Percentiles rank a stretch among this genome's conserved stretches.
Evolutionary conservation across 805 yeast genomes (phyloP).

Genomic region (Metschnikowia henanensis): DNA sequence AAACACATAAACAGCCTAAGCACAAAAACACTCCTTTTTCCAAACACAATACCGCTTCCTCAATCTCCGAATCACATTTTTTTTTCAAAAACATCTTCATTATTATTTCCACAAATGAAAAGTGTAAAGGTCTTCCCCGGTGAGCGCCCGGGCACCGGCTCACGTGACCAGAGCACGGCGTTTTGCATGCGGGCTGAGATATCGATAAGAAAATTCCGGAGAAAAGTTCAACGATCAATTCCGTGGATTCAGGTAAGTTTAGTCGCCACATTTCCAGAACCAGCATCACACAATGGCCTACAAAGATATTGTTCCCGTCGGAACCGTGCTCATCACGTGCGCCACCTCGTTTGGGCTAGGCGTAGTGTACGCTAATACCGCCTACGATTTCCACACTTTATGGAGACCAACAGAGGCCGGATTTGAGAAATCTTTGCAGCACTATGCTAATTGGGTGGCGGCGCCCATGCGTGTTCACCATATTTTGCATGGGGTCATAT

Average conservation of each 20-base stretch:
- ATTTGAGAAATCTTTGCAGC: slow-evolving; percentile 62
- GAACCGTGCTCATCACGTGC: slow-evolving; percentile 41
- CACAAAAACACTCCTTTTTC: too few species aligned
- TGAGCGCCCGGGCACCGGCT: not conserved
- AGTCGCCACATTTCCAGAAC: too few species aligned
- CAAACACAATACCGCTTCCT: too few species aligned
- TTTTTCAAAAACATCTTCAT: not conserved
- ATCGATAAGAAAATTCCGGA: not conserved
- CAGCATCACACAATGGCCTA: slow-evolving; percentile 25
- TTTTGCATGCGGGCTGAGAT: not conserved
- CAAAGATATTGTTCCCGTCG: slow-evolving; percentile 47
- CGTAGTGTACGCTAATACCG: slow-evolving; percentile 70
- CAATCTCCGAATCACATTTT: too few species aligned
- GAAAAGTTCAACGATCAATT: not conserved
- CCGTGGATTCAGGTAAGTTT: too few species aligned
- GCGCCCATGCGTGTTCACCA: slow-evolving; percentile 61
- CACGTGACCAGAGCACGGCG: not conserved
- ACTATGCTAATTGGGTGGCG: slow-evolving; percentile 73
- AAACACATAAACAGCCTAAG: too few species aligned
- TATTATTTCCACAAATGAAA: not conserved
- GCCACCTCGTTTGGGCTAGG: slow-evolving; percentile 82
- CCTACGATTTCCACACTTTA: slow-evolving; percentile 76
- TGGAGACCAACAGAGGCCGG: slow-evolving; percentile 58
- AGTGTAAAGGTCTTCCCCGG: not conserved
- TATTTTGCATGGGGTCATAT: slow-evolving; percentile 59